Evolutionary conservation across 208 protist genomes (phyloP).

Genomic region (Crithidia mellificae): DNA sequence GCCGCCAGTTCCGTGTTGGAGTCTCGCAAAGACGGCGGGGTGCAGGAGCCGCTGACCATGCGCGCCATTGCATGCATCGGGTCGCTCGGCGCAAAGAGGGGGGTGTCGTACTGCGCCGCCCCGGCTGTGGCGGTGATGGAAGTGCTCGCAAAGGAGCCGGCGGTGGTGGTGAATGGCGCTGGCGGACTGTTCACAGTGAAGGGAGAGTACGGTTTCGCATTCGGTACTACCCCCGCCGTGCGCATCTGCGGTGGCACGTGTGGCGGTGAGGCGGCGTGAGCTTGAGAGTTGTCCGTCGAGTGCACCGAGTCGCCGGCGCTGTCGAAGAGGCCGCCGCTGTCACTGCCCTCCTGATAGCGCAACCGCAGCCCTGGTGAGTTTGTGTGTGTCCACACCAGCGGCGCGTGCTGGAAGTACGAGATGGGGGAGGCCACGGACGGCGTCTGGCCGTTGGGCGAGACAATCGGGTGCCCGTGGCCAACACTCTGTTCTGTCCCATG

Average conservation of each 20-base stretch:
- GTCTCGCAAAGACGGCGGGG: not conserved
- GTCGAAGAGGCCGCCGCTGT: not conserved
- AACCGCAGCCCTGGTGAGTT: not conserved
- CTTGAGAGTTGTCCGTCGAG: not conserved
- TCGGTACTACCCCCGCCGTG: not conserved
- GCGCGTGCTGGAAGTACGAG: slow-evolving; percentile 30
- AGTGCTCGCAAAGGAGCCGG: not conserved
- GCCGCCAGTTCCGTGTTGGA: not conserved
- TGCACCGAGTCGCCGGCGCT: not conserved
- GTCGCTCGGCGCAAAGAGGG: not conserved
- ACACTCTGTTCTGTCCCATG: too few relatives aligned
- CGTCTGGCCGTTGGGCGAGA: not conserved
- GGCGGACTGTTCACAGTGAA: not conserved
- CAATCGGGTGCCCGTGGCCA: not conserved
- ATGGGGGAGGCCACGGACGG: slow-evolving; percentile 11
- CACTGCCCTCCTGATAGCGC: not conserved
- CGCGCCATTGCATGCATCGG: not conserved
- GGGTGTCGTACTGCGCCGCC: not conserved
- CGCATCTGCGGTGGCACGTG: not conserved
- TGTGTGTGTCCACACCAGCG: slow-evolving; percentile 3
- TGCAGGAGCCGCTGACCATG: slow-evolving; percentile 1
- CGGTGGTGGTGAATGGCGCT: not conserved
- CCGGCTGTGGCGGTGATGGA: not conserved
- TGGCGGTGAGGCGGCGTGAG: not conserved
- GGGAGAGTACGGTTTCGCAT: not conserved